phyloP scores from a whole-genome alignment of 208 protist species.

The Novymonas esmeraldas region DNA sequence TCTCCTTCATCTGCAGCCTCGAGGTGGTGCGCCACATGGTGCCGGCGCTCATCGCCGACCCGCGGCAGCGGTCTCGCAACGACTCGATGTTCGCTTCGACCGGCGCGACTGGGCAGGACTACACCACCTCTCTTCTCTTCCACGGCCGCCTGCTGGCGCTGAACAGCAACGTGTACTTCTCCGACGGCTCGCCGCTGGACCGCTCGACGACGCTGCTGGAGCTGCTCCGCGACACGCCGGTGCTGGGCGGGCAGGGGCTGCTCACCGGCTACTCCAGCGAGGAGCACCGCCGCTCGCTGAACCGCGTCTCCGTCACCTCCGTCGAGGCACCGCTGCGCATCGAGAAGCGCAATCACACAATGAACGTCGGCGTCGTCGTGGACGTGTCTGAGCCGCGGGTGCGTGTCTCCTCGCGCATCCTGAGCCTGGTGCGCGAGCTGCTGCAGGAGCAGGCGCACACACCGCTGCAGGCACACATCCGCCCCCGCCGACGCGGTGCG shows the following conservation, averaged over 20 bases:
- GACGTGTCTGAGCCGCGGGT: constrained; percentile 74
- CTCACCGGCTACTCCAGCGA: constrained; percentile 58
- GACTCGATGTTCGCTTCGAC: constrained; percentile 8
- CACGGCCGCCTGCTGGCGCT: constrained; percentile 51
- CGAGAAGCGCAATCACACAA: constrained; percentile 26
- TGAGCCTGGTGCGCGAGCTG: constrained; percentile 71
- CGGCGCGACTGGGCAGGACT: constrained; percentile 16
- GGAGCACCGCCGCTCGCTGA: constrained; percentile 50
- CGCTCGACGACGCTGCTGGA: constrained; percentile 18
- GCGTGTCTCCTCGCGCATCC: constrained; percentile 60
- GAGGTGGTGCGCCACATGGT: constrained; percentile 34
- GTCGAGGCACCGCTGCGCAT: constrained; percentile 74
- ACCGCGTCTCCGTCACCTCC: constrained; percentile 51
- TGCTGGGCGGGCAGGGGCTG: constrained; percentile 76
- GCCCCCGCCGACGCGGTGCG: background rate
- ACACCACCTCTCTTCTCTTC: constrained; percentile 36
- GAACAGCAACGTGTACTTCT: constrained; percentile 70
- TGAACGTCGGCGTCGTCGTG: constrained; percentile 51
- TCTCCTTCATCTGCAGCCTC: constrained; percentile 58
- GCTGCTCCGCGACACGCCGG: constrained; percentile 41
- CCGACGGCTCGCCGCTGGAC: constrained; percentile 59
- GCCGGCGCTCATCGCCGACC: constrained; percentile 5
- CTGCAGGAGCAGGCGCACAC: constrained; percentile 40
- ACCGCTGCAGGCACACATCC: constrained; percentile 13
- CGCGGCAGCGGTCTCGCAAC: background rate